A percentile compares a stretch with the other conserved stretches of the same genome.
Conservation (phyloP, 352 stramenopile genomes). For the Thraustochytrium striatum region DNA sequence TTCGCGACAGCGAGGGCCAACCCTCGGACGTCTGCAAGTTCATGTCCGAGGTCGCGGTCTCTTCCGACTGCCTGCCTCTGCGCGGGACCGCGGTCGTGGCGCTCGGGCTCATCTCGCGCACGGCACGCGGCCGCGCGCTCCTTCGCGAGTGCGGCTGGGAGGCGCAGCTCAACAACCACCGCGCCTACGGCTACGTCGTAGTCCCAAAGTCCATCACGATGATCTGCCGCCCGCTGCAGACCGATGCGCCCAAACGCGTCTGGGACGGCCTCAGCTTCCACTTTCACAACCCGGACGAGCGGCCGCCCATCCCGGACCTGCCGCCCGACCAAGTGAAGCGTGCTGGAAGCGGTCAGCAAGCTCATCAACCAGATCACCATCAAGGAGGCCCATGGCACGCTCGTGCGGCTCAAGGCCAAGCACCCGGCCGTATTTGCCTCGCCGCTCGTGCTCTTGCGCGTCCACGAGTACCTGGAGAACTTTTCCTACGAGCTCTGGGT, state of each 20-base stretch:
- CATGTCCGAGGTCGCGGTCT: neutral
- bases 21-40: neutral
- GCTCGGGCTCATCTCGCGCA: constrained; percentile 15
- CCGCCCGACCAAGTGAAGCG: neutral
- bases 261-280: constrained; percentile 7
- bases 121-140: neutral
- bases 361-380: constrained; percentile 41
- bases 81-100: constrained; percentile 8
- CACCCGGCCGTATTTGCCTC: constrained; percentile 4
- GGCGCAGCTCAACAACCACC: neutral
- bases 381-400: neutral
- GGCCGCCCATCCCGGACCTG: neutral
- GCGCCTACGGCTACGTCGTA: constrained; percentile 17
- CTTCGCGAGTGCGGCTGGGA: constrained; percentile 17
- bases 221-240: neutral
- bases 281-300: neutral
- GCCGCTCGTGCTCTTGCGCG: neutral
- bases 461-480: constrained; percentile 38
- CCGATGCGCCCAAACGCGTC: neutral
- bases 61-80: constrained; percentile 6
- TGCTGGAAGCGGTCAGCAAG: constrained; percentile 14
- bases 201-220: constrained; percentile 6
- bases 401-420: neutral
- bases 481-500: constrained; percentile 34
- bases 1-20: constrained; percentile 1